These are phyloP conservation scores for Puccinellia tenuiflora DNA, from an alignment of 176 grass and related monocot species.

Conservation along the genomic window DNA sequence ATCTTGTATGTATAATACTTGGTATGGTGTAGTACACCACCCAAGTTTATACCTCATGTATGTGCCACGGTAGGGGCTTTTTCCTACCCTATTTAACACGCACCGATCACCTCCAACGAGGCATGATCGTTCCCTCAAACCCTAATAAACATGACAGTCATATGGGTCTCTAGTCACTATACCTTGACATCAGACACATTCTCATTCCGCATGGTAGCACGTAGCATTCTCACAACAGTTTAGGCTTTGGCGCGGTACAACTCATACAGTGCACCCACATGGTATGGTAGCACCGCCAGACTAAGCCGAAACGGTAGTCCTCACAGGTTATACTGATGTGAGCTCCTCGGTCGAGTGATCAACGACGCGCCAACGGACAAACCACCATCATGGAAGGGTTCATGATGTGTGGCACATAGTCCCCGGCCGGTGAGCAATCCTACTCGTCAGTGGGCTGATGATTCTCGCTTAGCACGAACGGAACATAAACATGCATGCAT, in stretches of 20 bases:
- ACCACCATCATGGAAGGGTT: not conserved
- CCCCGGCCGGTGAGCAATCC: slow-evolving; percentile 30
- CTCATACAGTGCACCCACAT: slow-evolving; percentile 4
- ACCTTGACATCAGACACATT: not conserved
- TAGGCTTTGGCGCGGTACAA: not conserved
- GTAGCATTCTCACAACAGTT: not conserved
- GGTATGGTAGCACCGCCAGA: not conserved
- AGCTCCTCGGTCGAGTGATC: not conserved
- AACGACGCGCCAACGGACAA: slow-evolving; percentile 15
- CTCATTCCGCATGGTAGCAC: not conserved
- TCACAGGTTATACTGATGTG: not conserved
- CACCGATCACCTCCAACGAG: too few species aligned
- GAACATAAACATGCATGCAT: not conserved
- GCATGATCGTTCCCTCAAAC: too few species aligned
- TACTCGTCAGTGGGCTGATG: not conserved
- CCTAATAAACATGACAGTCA: not conserved
- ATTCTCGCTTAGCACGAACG: not conserved
- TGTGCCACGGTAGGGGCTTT: too few species aligned
- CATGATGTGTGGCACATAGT: not conserved
- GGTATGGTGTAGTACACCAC: too few species aligned
- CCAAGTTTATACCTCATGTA: too few species aligned
- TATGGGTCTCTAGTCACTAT: not conserved
- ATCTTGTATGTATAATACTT: too few species aligned
- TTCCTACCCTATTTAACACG: too few species aligned
- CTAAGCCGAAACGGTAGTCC: not conserved